Conservation (phyloP, 345 rosid species). For the Heritiera littoralis region DNA sequence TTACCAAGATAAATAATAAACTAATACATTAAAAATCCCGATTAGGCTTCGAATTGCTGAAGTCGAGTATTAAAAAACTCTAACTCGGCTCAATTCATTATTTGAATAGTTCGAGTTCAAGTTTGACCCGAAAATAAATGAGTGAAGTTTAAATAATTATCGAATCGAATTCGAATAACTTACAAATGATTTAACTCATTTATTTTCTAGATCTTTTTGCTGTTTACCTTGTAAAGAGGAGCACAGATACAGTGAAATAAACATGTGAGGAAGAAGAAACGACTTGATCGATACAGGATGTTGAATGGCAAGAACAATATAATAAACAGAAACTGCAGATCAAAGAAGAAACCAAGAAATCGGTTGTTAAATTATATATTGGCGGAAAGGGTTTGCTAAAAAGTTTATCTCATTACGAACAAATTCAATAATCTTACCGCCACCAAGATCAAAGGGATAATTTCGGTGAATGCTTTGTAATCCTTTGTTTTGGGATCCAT, state of each 20-base stretch:
- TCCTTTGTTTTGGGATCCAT: conserved; percentile 37
- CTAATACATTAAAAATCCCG: no score
- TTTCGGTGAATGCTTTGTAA: conserved; percentile 35
- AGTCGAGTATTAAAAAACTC: no score
- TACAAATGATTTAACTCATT: no score
- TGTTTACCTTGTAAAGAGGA: conserved; percentile 43
- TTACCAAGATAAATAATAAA: no score
- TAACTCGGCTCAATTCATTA: no score
- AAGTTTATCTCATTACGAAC: no score
- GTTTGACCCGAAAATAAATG: no score
- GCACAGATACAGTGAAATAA: conserved; percentile 40
- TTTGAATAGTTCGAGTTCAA: no score
- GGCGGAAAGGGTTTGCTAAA: neutral
- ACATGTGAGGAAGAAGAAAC: conserved; percentile 36
- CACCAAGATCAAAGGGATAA: conserved; percentile 39
- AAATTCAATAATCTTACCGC: conserved; percentile 21
- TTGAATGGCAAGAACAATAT: conserved; percentile 20
- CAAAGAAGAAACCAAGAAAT: neutral
- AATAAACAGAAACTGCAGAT: conserved; percentile 10
- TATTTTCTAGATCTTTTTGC: no score
- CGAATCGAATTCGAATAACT: no score
- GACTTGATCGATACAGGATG: conserved; percentile 31
- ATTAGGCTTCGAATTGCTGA: no score
- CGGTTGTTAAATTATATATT: neutral
- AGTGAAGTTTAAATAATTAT: no score